A percentile compares a stretch with the other conserved stretches of the same genome.
phyloP scores from a whole-genome alignment of 805 yeast species.

The Candida nemodendra region DNA sequence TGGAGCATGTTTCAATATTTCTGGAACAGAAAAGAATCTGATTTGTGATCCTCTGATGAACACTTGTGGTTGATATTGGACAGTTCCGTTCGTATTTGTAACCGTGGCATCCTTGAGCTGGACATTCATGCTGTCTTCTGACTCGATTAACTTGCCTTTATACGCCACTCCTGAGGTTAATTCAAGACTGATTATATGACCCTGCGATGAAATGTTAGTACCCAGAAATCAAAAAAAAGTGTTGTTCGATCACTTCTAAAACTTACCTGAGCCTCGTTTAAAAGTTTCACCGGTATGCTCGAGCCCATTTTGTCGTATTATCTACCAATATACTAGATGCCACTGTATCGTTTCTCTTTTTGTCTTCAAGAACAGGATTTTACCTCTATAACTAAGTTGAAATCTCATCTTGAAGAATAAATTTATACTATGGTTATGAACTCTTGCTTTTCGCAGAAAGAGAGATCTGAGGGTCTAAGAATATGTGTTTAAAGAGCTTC shows the following conservation, averaged over 20 bases:
- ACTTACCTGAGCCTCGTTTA: slow-evolving; percentile 73
- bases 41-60: slow-evolving; percentile 91
- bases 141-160: slow-evolving; percentile 80
- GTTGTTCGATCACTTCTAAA: not conserved
- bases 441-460: too few relatives aligned
- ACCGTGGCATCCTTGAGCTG: slow-evolving; percentile 79
- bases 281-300: slow-evolving; percentile 80
- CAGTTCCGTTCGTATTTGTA: slow-evolving; percentile 73
- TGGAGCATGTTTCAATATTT: slow-evolving; percentile 84
- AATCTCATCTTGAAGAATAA: too few relatives aligned
- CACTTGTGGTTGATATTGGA: slow-evolving; percentile 76
- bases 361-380: too few relatives aligned
- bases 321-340: too few relatives aligned
- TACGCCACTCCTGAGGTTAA: slow-evolving; percentile 82
- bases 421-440: too few relatives aligned
- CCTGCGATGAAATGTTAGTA: slow-evolving; percentile 40
- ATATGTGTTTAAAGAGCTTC: too few relatives aligned
- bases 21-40: slow-evolving; percentile 83
- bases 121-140: slow-evolving; percentile 92
- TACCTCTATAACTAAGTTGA: too few relatives aligned
- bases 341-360: too few relatives aligned
- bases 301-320: slow-evolving; percentile 53
- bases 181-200: slow-evolving; percentile 82
- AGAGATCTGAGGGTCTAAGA: too few relatives aligned
- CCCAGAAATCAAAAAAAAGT: not conserved